phyloP scores from a whole-genome alignment of 768 basidiomycete genomes.

The Collybia nuda region DNA sequence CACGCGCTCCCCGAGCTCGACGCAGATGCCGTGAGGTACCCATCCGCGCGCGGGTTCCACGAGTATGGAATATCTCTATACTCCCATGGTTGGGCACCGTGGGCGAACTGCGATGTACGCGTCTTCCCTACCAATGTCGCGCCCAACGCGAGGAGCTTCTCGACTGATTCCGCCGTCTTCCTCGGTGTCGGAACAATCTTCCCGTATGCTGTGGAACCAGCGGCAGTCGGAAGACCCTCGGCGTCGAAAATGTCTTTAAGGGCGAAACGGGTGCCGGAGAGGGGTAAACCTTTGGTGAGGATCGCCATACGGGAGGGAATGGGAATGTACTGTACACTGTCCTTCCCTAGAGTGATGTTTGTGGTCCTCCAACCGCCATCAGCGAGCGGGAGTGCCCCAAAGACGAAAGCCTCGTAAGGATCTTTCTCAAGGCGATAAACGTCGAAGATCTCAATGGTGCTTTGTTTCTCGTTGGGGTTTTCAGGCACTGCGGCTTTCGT shows the following conservation, averaged over 20 bases:
- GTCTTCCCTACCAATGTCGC: constrained; percentile 54
- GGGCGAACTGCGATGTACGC: constrained; percentile 53
- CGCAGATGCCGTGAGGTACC: constrained; percentile 32
- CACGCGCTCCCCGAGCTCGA: constrained; percentile 40
- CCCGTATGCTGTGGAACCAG: constrained; percentile 31
- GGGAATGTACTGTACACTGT: constrained; percentile 35
- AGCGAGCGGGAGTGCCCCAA: constrained; percentile 37
- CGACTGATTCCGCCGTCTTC: constrained; percentile 38
- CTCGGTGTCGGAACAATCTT: constrained; percentile 32
- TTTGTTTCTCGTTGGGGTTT: neutral
- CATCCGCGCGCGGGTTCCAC: constrained; percentile 37
- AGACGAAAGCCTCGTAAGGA: constrained; percentile 41
- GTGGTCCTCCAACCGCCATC: constrained; percentile 31
- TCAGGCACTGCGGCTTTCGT: constrained; percentile 7
- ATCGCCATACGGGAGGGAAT: constrained; percentile 49
- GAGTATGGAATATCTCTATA: constrained; percentile 34
- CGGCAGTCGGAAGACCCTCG: constrained; percentile 30
- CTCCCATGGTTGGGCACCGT: constrained; percentile 41
- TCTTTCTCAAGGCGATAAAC: constrained; percentile 42
- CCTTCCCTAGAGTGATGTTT: constrained; percentile 25
- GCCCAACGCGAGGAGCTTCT: constrained; percentile 45
- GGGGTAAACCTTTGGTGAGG: constrained; percentile 24
- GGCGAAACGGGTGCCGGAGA: constrained; percentile 47
- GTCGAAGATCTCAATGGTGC: constrained; percentile 14
- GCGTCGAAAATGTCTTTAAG: constrained; percentile 45